A percentile compares a stretch with the other conserved stretches of the same genome.
phyloP scores from a whole-genome alignment of 2,329 filamentous ascomycete genomes.

The Sporothrix variecibatus region DNA sequence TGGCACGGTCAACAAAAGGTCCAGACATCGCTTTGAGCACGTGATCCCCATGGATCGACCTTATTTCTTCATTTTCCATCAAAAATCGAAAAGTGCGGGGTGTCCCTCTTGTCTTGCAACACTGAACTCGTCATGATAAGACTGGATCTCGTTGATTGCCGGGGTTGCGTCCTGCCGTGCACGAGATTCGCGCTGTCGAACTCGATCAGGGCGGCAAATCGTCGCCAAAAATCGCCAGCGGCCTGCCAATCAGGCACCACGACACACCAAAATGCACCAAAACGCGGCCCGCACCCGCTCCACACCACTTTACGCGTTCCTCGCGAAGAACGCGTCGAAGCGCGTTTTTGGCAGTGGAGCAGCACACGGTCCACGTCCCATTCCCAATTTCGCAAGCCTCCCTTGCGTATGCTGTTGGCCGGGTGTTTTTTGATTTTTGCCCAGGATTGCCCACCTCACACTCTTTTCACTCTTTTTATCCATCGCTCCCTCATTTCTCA shows the following conservation, averaged over 20 bases:
- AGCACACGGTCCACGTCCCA: slow-evolving; percentile 17
- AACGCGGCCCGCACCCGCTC: slow-evolving; percentile 8
- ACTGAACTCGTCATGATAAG: neutral
- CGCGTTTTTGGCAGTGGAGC: slow-evolving; percentile 17
- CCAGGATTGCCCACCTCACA: neutral
- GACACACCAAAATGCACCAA: slow-evolving; percentile 4
- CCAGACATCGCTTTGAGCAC: neutral
- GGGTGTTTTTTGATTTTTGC: slow-evolving; percentile 13
- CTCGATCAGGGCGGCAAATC: neutral
- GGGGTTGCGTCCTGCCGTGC: neutral
- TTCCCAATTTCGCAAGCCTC: slow-evolving; percentile 19
- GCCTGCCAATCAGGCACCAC: slow-evolving; percentile 5
- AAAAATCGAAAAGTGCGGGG: neutral
- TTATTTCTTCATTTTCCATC: neutral
- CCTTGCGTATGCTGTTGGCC: slow-evolving; percentile 22
- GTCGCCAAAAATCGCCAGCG: slow-evolving; percentile 5
- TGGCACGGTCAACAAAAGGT: neutral
- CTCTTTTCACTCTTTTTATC: slow-evolving; percentile 1
- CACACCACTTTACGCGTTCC: slow-evolving; percentile 20
- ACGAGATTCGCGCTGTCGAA: neutral
- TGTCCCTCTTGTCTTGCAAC: neutral
- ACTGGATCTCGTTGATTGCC: neutral
- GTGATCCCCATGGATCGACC: neutral
- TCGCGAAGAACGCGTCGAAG: slow-evolving; percentile 11
- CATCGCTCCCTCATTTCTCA: neutral